Base-by-base conservation (phyloP, 306 rosid genomes). In the Prunus dulcis region DNA sequence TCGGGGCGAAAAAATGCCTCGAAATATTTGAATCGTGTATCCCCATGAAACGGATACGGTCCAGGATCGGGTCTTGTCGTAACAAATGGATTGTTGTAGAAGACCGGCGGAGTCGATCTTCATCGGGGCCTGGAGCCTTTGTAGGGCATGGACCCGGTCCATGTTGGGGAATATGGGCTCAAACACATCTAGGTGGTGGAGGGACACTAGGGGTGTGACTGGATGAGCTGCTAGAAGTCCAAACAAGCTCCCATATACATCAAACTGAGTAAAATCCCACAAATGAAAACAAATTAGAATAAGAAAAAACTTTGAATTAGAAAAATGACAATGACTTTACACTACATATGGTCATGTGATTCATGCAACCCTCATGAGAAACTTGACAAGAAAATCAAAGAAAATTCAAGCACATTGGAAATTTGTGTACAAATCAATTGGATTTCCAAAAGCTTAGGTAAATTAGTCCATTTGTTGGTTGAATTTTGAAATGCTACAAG, bases 221-320 rank as follows among this genome's bases (percentile, higher is more conserved):
- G 95, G 96, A 83, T 91, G 98, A 74, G 96, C 90, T 34, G 98
- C 68, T 0, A 93, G 83, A 8, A 93, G 90, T 78, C 98, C 98
- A 27, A 93, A 84, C 19, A 93, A 57, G 66, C 84, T 88, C 64
- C 96, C 96, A 25, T 86, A 82, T 27, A 93, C 93, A 80, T 93
- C 98, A 67, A 81, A 88, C 98, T 93, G 52, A 27, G 43, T 43
- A 60, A 70, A 79, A 49, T 38, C 14, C 53, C 52, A 63, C 12
- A 55, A 41, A 28, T 52, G 60, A 53, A 19, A 17, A 6, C 6
- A 53, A 56, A 20, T n/a, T 23, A 51, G 2, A 51, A 51, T 8
- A 56, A 19, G 5, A 20, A 5, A 11, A 50, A 1, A 49, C 51
- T 69, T 30, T 18, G 25, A 56, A 20, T n/a, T 23, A 51, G 17